Evolutionary conservation across 2,329 filamentous ascomycete genomes (phyloP).

Genomic region (Hymenoscyphus linearis): DNA sequence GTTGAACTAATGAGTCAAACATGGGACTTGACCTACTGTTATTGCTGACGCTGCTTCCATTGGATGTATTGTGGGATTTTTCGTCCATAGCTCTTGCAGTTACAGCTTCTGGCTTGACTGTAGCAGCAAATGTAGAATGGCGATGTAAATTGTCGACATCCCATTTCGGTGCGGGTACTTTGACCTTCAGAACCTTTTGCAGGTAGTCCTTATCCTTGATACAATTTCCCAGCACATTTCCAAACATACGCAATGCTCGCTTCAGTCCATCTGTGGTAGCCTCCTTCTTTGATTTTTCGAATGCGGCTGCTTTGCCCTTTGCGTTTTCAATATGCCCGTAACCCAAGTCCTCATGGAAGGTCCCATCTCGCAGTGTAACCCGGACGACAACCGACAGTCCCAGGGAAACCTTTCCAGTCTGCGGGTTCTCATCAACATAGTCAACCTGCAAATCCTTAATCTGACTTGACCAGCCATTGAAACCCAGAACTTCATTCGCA

Average conservation of each 20-base stretch:
- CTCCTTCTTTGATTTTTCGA: conserved; percentile 98
- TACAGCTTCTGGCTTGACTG: conserved; percentile 28
- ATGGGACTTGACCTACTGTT: not conserved
- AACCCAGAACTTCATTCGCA: conserved; percentile 92
- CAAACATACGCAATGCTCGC: conserved; percentile 82
- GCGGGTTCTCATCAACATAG: conserved; percentile 82
- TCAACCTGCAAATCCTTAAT: conserved; percentile 94
- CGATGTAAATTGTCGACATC: conserved; percentile 75
- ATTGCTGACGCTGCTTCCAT: not conserved
- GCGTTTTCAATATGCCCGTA: conserved; percentile 97
- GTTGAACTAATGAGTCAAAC: conserved; percentile 17
- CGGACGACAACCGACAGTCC: conserved; percentile 87
- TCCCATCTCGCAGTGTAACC: conserved; percentile 85
- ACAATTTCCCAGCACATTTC: conserved; percentile 96
- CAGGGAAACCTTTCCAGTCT: conserved; percentile 73
- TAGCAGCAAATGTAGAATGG: conserved; percentile 58
- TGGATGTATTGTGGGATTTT: conserved; percentile 15
- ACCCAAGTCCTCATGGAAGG: conserved; percentile 96
- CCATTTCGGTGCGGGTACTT: conserved; percentile 71
- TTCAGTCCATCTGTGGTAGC: conserved; percentile 93
- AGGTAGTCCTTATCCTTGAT: conserved; percentile 96
- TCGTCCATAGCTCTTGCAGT: conserved; percentile 24
- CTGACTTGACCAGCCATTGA: conserved; percentile 96
- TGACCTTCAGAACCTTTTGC: conserved; percentile 83
- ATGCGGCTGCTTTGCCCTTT: conserved; percentile 89